Base-by-base conservation (phyloP, 1,139 yeast species). In the Chernovozyma sophiae-reginae region DNA sequence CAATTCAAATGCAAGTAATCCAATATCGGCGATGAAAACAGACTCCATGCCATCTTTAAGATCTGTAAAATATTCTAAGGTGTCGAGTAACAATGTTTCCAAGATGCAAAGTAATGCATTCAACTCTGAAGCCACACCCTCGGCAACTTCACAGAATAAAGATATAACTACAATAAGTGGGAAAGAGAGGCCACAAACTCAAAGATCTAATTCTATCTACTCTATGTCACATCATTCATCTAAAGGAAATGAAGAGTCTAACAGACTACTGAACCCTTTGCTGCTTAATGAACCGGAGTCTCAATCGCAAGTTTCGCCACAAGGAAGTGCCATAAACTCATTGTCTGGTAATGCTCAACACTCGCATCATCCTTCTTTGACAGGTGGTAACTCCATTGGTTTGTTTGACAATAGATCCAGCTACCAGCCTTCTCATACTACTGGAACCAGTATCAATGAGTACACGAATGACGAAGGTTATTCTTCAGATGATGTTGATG, bases 141-240 rank as follows among this genome's bases (percentile, higher is more conserved):
- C 13, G 10, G 12, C 29, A 4, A 22, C 15, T 12, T 22, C 34
- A 24, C 31, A 22, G 27, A 38, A 32, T 6, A 36, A 35, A 24
- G 33, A 34, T 13, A 22, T 32, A 14, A 34, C 33, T 14, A 39
- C 42, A 19, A 33, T 39, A 13, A 39, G 38, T 19, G 39, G 38
- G 8, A 33, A 37, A 19, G 40, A 37, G 31, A 16, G 40, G n/a
- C 40, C 40, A 4, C 38, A 33, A n/a, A 33, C 35, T 12, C 37
- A 36, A 28, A 27, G 42, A 11, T 37, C 39, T 23, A 39, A 37
- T 17, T 39, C 42, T 10, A 25, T 39, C 6, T 39, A 39, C 26
- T 39, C 42, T 2, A 20, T 39, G 19, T 24, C 30, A 2, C 42
- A 39, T 23, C 34, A 35, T 3, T 30, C 37, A 13, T 7, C 31